Evolutionary conservation across 2,329 filamentous ascomycete genomes (phyloP), one percentile per base, ranked within the genome.

Genomic region (Epichloe sp.): DNA sequence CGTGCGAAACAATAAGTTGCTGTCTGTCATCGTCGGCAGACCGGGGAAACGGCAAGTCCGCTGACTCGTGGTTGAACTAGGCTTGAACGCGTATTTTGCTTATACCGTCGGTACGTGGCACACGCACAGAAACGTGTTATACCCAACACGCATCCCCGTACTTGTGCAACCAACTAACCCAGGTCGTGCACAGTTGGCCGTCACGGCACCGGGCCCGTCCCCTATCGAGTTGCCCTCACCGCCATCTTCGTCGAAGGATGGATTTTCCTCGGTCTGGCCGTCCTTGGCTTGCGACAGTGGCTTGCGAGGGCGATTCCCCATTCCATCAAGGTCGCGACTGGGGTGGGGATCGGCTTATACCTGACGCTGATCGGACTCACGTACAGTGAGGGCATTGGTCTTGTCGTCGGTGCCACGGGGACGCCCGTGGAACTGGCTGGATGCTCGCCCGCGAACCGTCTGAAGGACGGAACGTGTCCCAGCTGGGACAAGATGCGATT

Each of bases 241-340:
- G 88, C 88, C 50, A 88, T 93, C 57, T 94, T 95, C 63, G 83
- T 93, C 14, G 88, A 95, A 66, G 88, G 88, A 38, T 86, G 86
- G 65, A 82, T 94, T 55, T 95, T 95, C 68, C 79, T 94, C 48
- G 85, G 72, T 2, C 76, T 95, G 41, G 88, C 88, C 1, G 64
- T 94, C 37, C 74, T 90, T 49, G 88, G 88, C 38, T 77, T 95
- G 70, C 83, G 88, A 14, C 88, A 94, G 65, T 94, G 88, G 88
- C 79, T 95, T 26, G 88, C 88, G 17, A 81, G 87, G 57, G 83
- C 85, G 43, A 88, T 94, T 55, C 88, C 88, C 1, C 77, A 80
- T 41, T 88, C 84, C 51, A 90, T 95, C 70, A 95, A 94, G 68
- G 80, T 93, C 51, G 88, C 88, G 14, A 91, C 86, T 15, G 86